These are phyloP conservation scores for Colletotrichum gigasporum DNA, from an alignment of 2,329 filamentous ascomycete species.

Conservation along the genomic window DNA sequence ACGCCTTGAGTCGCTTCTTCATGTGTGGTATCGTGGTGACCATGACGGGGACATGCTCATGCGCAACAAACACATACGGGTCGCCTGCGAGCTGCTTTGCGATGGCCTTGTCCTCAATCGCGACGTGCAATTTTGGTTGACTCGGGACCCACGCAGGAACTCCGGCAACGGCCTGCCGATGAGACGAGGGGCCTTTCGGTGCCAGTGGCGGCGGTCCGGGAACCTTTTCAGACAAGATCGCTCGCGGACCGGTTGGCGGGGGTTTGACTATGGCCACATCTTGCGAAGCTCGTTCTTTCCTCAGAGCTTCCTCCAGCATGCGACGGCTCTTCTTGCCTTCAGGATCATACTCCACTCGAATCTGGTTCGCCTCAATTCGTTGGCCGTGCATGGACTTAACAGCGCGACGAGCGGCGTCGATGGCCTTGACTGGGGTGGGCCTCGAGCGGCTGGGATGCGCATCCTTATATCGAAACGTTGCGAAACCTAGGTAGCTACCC, in stretches of 20 bases:
- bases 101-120: constrained; percentile 74
- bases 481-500: constrained; percentile 93
- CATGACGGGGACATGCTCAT: constrained; percentile 87
- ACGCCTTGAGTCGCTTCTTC: constrained; percentile 87
- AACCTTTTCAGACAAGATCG: constrained; percentile 49
- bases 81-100: constrained; percentile 76
- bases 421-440: constrained; percentile 69
- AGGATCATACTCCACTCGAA: constrained; percentile 88
- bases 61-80: constrained; percentile 92
- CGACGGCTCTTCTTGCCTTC: constrained; percentile 85
- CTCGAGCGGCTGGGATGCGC: constrained; percentile 63
- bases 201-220: constrained; percentile 81
- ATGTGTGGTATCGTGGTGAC: constrained; percentile 87
- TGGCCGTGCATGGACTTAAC: constrained; percentile 80
- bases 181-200: constrained; percentile 82
- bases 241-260: constrained; percentile 48
- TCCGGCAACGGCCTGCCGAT: constrained; percentile 46
- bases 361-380: constrained; percentile 78
- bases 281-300: constrained; percentile 65
- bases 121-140: constrained; percentile 58
- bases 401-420: constrained; percentile 83
- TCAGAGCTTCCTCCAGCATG: constrained; percentile 79
- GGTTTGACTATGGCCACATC: constrained; percentile 40
- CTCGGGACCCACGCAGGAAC: constrained; percentile 47
- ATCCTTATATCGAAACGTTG: constrained; percentile 89